Evolutionary conservation across 768 basidiomycete genomes (phyloP), one percentile per base, ranked within the genome.

Genomic region (Hygrophoropsis aurantiaca): DNA sequence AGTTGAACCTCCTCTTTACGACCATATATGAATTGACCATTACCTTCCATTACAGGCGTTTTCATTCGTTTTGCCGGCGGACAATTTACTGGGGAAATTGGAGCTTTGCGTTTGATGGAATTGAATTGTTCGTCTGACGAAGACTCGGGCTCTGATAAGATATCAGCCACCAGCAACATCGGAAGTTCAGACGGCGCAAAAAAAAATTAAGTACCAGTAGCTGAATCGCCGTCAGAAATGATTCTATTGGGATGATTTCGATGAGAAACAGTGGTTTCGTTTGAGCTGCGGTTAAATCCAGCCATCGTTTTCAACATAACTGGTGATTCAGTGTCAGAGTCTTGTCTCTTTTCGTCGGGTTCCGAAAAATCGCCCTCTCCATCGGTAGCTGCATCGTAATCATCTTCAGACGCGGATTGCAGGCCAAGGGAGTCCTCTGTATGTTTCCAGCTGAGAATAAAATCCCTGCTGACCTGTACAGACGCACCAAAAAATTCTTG

Each of bases 401-500:
- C 60, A 2, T 62, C 71, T 52, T 81, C 80, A 7, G 75, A 78
- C 18, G 73, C 80, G 21, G 80, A 81, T 24, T 79, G 75, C 15
- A 82, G 56, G 32, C 73, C 74, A 32, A 83, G 54, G 36, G 74
- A 69, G 47, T 68, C 57, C 6, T 62, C 75, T 72, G 48, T 39
- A 55, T 2, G 18, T n/a, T 13, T 42, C 15, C 9, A 43, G 21
- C 32, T 25, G 15, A 3, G 18, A 16, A 10, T 16, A 25, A 11
- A 32, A 7, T 10, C 4, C 3, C 11, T 18, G 5, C 1, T 2
- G 20, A 4, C 32, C 3, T 13, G 13, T 8, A 21, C 32, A 11
- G 27, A 30, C 72, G 24, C 48, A 77, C 80, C 73, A 44, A 82
- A 82, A 50, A 71, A 82, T 44, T 73, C 61, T 33, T 71, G 58